phyloP scores from a whole-genome alignment of 305 asterid genomes.

The Coffea humblotiana region DNA sequence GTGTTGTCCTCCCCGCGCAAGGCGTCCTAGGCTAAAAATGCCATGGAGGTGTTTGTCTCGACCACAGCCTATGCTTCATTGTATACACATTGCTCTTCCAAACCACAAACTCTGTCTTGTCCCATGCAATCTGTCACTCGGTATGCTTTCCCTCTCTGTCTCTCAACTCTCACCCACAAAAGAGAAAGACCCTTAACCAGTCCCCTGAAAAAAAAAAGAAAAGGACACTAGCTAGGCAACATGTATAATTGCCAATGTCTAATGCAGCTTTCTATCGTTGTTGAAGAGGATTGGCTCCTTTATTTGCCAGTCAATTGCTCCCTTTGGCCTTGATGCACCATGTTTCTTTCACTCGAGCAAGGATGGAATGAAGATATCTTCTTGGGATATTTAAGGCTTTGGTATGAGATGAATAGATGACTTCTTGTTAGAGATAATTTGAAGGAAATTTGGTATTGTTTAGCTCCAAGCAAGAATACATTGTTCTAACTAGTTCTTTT shows the following conservation, averaged over 20 bases:
- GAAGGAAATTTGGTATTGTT: background rate
- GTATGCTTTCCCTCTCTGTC: slow-evolving; percentile 5
- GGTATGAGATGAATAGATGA: background rate
- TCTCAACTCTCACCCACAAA: slow-evolving; percentile 5
- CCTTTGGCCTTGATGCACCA: background rate
- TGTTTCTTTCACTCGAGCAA: background rate
- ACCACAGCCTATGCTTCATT: background rate
- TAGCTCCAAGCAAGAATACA: background rate
- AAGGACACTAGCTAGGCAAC: background rate
- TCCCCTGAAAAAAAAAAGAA: background rate
- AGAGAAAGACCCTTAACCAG: background rate
- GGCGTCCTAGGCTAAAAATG: slow-evolving; percentile 5
- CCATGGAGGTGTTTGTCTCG: slow-evolving; percentile 22
- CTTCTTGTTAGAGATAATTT: background rate
- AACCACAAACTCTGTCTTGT: background rate
- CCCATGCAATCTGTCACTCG: background rate
- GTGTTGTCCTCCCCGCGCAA: slow-evolving; percentile 16
- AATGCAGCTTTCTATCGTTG: slow-evolving; percentile 17
- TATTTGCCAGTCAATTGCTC: slow-evolving; percentile 13
- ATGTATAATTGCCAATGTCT: slow-evolving; percentile 10
- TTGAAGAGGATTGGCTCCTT: slow-evolving; percentile 3
- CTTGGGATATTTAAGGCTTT: background rate
- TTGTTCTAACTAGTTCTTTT: background rate
- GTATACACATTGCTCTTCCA: background rate
- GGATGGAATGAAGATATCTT: background rate